Conservation (phyloP, 2,329 filamentous ascomycete genomes). For the Hypoxylon sp. region DNA sequence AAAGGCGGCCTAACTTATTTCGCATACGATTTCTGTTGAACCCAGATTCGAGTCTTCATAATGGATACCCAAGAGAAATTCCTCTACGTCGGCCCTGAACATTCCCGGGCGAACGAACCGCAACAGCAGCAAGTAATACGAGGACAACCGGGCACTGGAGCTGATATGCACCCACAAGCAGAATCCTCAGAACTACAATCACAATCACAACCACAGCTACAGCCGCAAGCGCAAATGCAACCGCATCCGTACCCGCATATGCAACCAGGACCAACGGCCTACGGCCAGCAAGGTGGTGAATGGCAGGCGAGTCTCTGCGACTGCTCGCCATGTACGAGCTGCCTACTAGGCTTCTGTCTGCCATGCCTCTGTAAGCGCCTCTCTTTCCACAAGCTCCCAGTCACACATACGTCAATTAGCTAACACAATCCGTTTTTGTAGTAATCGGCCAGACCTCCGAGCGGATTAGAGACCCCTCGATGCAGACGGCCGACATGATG, state of each 20-base stretch:
- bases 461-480: constrained; percentile 49
- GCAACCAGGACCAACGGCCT: constrained; percentile 30
- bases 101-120: constrained; percentile 19
- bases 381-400: not conserved
- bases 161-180: constrained; percentile 4
- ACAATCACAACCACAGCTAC: constrained; percentile 4
- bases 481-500: constrained; percentile 47
- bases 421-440: constrained; percentile 25
- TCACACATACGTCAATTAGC: not conserved
- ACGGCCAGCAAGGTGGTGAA: constrained; percentile 45
- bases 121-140: constrained; percentile 23
- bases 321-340: constrained; percentile 49
- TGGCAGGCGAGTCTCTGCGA: constrained; percentile 51
- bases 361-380: constrained; percentile 50
- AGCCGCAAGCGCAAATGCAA: not conserved
- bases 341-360: constrained; percentile 48
- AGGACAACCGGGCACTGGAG: constrained; percentile 20
- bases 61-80: constrained; percentile 38
- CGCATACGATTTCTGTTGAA: not conserved
- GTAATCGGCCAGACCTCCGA: constrained; percentile 52
- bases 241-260: constrained; percentile 17
- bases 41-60: not conserved
- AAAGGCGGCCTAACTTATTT: not conserved
- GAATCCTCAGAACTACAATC: too few relatives aligned
- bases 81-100: constrained; percentile 20